These are phyloP conservation scores for Periconia digitata DNA, from an alignment of 2,329 filamentous ascomycete species.

Conservation along the genomic window DNA sequence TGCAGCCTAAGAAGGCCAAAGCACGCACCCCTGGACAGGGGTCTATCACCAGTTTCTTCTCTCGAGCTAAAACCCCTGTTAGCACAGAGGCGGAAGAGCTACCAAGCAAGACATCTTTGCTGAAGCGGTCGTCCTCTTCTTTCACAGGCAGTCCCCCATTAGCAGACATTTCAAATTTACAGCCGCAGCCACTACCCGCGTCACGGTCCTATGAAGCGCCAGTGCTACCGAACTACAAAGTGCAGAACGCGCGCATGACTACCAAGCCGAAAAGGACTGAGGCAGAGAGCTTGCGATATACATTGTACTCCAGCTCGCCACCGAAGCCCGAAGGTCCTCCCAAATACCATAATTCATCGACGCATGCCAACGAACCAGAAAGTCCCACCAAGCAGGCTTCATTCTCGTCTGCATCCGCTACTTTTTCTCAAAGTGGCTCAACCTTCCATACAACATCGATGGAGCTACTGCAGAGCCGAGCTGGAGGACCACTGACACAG, in stretches of 20 bases:
- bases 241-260: conserved; percentile 34
- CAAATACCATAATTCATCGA: background rate
- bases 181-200: conserved; percentile 6
- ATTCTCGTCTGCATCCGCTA: background rate
- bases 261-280: conserved; percentile 29
- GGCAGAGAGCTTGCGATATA: conserved; percentile 48
- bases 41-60: conserved; percentile 57
- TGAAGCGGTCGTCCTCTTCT: conserved; percentile 25
- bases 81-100: background rate
- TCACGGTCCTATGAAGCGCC: conserved; percentile 24
- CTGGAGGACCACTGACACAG: conserved; percentile 31
- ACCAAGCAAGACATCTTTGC: conserved; percentile 7
- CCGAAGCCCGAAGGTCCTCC: conserved; percentile 27
- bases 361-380: conserved; percentile 8
- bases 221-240: conserved; percentile 32
- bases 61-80: conserved; percentile 25
- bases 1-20: conserved; percentile 26
- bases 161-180: conserved; percentile 38
- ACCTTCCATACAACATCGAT: conserved; percentile 50
- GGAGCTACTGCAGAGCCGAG: conserved; percentile 26
- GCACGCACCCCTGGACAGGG: conserved; percentile 52
- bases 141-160: conserved; percentile 21
- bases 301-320: conserved; percentile 49
- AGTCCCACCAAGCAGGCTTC: conserved; percentile 13
- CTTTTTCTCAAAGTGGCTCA: conserved; percentile 38